Evolutionary conservation across 2,329 filamentous ascomycete genomes (phyloP), one percentile per base, ranked within the genome.

Genomic region (Fusarium continuum): DNA sequence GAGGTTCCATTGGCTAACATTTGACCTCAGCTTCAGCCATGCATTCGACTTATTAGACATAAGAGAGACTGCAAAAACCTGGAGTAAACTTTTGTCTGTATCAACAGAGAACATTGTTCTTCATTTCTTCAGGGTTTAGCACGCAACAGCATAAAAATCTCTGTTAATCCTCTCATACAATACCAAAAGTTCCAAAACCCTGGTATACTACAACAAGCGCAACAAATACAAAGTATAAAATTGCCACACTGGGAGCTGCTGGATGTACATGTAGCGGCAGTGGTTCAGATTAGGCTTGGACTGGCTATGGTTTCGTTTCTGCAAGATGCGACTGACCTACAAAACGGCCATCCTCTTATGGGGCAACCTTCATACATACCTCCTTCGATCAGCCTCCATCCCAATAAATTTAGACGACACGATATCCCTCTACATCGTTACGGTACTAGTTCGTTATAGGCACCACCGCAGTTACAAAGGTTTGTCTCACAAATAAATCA

Each of bases 1-100:
- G n/a, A 51, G 50, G 17, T 55, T 45, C 44, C 25, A 64, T 64
- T 64, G 60, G 61, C 13, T 26, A 54, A 19, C 17, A 25, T 26
- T 25, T 35, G 28, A 49, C 35, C n/a, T 23, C n/a, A 39, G 44
- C 43, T 31, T 46, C 26, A 50, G 17, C 28, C 7, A 17, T 34
- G 16, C 23, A 11, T 40, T 31, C 23, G 28, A 25, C 32, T 34
- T 46, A 20, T 13, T 17, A 19, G 8, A n/a, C 13, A 23, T 11
- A 44, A 44, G 25, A 43, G n/a, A n/a, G n/a, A n/a, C n/a, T n/a
- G n/a, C n/a, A n/a, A n/a, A n/a, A n/a, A n/a, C n/a, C n/a, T n/a
- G n/a, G n/a, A n/a, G n/a, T n/a, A n/a, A n/a, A n/a, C n/a, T n/a
- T n/a, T n/a, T n/a, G n/a, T n/a, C n/a, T n/a, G n/a, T n/a, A n/a